Evolutionary conservation across 2,329 filamentous ascomycete genomes (phyloP).

Genomic region (Penicillium sp.): DNA sequence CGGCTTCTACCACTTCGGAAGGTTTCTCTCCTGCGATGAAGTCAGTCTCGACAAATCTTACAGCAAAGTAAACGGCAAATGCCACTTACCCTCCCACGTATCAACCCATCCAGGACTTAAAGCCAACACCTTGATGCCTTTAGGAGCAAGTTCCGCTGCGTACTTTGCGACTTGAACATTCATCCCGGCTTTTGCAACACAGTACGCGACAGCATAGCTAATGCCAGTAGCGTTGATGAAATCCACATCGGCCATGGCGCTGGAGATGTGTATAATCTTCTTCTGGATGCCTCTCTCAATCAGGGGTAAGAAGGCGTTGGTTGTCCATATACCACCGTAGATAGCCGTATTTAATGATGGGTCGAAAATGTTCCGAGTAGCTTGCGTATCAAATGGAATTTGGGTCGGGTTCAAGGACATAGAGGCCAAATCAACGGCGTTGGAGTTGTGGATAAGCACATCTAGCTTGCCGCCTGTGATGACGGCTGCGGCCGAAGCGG

Average conservation of each 20-base stretch:
- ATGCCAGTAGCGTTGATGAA: conserved; percentile 30
- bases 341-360: conserved; percentile 35
- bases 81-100: background rate
- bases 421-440: conserved; percentile 31
- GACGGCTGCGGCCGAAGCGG: conserved; percentile 36
- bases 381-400: conserved; percentile 7
- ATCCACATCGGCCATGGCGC: conserved; percentile 39
- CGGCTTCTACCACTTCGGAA: background rate
- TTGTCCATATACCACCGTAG: conserved; percentile 35
- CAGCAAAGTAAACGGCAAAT: background rate
- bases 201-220: conserved; percentile 37
- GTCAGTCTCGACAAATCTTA: background rate
- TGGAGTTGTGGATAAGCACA: conserved; percentile 49
- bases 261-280: conserved; percentile 49
- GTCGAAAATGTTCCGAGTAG: conserved; percentile 24
- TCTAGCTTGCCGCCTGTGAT: conserved; percentile 47
- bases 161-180: conserved; percentile 51
- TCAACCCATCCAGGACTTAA: conserved; percentile 39
- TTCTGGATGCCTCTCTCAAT: conserved; percentile 45
- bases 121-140: conserved; percentile 40
- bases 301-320: conserved; percentile 43
- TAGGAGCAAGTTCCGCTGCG: conserved; percentile 37
- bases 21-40: background rate
- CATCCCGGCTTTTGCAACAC: conserved; percentile 46
- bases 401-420: conserved; percentile 9